phyloP scores from a whole-genome alignment of 148 eudicot genomes.

The Vaccinium darrowii region DNA sequence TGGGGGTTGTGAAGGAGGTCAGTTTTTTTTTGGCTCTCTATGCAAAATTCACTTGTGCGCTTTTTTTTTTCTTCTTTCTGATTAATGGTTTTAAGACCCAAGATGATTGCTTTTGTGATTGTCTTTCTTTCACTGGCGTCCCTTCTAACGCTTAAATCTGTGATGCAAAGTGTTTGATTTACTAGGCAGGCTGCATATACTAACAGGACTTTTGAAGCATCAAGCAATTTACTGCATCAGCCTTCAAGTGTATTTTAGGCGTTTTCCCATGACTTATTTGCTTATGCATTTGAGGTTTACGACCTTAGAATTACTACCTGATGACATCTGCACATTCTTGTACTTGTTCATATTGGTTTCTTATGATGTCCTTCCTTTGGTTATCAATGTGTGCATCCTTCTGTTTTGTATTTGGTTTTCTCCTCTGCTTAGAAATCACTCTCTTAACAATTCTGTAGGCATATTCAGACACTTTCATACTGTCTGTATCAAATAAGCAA shows the following conservation, averaged over 20 bases:
- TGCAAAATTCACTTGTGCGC: neutral
- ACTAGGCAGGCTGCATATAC: neutral
- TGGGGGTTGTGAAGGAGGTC: slow-evolving; percentile 95
- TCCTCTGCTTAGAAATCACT: neutral
- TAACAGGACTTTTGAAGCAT: neutral
- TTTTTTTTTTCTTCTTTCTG: slow-evolving; percentile 1
- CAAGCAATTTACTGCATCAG: neutral
- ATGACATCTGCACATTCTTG: neutral
- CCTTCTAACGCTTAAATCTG: neutral
- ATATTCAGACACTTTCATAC: neutral
- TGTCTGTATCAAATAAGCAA: neutral
- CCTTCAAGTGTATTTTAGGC: neutral
- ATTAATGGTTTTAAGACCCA: neutral
- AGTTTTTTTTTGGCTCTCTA: slow-evolving; percentile 18
- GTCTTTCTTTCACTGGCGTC: neutral
- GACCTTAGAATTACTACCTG: slow-evolving; percentile 3
- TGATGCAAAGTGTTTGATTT: slow-evolving; percentile 8
- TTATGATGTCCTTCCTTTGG: neutral
- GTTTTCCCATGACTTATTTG: neutral
- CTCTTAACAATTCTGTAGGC: neutral
- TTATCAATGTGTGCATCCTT: neutral
- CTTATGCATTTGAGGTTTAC: neutral
- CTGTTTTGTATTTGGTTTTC: neutral
- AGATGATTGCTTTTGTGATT: neutral
- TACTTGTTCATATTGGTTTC: neutral